Evolutionary conservation across 768 basidiomycete genomes (phyloP).

Genomic region (Hygrophorus pudorinus): DNA sequence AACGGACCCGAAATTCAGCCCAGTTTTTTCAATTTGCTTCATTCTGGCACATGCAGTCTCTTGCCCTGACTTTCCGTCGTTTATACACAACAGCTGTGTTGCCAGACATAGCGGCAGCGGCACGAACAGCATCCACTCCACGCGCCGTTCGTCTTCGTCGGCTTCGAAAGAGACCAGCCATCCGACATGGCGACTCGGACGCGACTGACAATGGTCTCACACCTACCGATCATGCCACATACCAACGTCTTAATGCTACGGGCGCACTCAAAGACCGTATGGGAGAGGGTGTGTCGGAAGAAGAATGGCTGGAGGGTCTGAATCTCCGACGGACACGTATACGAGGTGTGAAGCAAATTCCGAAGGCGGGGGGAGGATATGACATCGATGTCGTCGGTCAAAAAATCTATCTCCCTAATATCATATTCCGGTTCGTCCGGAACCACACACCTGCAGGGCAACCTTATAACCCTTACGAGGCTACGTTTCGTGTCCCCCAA

Average conservation of each 20-base stretch:
- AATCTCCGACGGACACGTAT: constrained; percentile 53
- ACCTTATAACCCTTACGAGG: constrained; percentile 90
- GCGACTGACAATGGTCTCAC: constrained; percentile 48
- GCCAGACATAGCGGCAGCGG: constrained; percentile 34
- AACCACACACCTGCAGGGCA: constrained; percentile 69
- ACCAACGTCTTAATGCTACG: constrained; percentile 44
- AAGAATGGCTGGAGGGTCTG: constrained; percentile 49
- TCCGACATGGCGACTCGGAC: constrained; percentile 29
- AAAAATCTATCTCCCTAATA: constrained; percentile 84
- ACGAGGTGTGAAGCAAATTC: constrained; percentile 48
- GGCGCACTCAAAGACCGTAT: constrained; percentile 33
- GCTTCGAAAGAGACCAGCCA: constrained; percentile 27
- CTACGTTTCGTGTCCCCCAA: constrained; percentile 87
- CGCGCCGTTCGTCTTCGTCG: constrained; percentile 67
- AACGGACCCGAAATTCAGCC: background rate
- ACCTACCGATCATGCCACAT: constrained; percentile 53
- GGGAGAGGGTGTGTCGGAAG: constrained; percentile 33
- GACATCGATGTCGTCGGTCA: constrained; percentile 60
- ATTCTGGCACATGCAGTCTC: constrained; percentile 2
- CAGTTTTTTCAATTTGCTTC: background rate
- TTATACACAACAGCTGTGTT: constrained; percentile 26
- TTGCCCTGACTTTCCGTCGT: constrained; percentile 9
- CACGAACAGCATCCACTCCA: constrained; percentile 63
- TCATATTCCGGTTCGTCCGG: constrained; percentile 71
- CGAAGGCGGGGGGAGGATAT: constrained; percentile 25